Percentiles rank a stretch among this genome's conserved stretches.
These are phyloP conservation scores for Spiraea crenata DNA, from an alignment of 331 rosid species.

Conservation along the genomic window DNA sequence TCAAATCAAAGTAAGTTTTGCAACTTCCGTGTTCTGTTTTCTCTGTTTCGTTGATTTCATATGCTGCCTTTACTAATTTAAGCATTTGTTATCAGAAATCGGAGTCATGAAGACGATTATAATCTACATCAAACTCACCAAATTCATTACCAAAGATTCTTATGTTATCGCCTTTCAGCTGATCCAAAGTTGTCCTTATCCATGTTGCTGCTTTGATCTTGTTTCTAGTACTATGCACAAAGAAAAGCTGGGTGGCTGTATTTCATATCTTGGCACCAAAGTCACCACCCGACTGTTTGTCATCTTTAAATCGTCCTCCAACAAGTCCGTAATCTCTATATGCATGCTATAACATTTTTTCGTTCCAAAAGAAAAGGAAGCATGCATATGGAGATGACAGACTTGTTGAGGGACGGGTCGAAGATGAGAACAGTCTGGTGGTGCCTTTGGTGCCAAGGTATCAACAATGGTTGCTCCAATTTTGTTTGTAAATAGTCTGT, in stretches of 20 bases:
- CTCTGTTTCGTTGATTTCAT: no score
- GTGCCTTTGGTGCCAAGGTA: slow-evolving; percentile 10
- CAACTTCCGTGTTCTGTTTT: no score
- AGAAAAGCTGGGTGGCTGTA: neutral
- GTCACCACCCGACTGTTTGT: neutral
- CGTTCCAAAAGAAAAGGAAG: neutral
- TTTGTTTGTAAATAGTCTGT: neutral
- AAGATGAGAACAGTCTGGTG: neutral
- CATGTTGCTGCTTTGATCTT: neutral
- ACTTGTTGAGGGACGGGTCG: neutral
- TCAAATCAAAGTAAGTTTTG: neutral
- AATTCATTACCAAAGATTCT: no score
- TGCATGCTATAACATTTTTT: neutral
- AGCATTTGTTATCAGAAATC: no score
- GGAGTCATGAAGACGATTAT: no score
- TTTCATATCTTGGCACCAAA: slow-evolving; percentile 17
- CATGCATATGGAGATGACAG: neutral
- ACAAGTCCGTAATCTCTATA: slow-evolving; percentile 3
- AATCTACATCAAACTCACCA: no score
- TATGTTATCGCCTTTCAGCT: no score
- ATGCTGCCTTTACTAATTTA: no score
- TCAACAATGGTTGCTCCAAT: neutral
- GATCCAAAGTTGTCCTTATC: no score
- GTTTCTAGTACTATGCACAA: neutral
- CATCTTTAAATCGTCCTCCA: neutral